Evolutionary conservation across 305 asterid species (phyloP).

Genomic region (Euphrasia arctica): DNA sequence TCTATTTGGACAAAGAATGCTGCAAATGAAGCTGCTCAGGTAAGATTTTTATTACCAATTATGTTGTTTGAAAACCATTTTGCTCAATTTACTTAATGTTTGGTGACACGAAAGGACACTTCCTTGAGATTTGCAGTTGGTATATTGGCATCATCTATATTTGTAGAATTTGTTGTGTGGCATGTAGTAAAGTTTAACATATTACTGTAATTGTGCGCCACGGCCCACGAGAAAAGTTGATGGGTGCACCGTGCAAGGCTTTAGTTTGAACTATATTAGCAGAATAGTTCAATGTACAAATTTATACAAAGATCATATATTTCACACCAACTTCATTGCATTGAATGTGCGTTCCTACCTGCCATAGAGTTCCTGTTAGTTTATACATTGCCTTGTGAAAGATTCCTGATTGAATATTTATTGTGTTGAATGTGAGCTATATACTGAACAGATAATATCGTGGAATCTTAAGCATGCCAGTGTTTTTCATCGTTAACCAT

Average conservation of each 20-base stretch:
- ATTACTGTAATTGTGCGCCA: neutral
- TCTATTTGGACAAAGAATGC: conserved; percentile 96
- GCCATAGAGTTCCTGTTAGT: too few species aligned
- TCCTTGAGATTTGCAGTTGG: neutral
- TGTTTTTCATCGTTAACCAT: neutral
- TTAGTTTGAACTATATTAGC: neutral
- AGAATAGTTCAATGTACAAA: neutral
- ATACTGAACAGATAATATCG: neutral
- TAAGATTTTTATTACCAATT: conserved; percentile 3
- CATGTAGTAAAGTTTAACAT: neutral
- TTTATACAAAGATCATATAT: neutral
- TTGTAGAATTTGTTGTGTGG: conserved; percentile 7
- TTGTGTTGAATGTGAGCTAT: neutral
- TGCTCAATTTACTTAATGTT: conserved; percentile 13
- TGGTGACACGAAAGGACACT: neutral
- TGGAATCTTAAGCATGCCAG: neutral
- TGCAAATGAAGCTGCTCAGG: conserved; percentile 91
- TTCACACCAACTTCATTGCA: too few species aligned
- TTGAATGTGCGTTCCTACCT: too few species aligned
- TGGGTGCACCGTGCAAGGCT: neutral
- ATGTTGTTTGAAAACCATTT: neutral
- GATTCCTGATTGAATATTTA: neutral
- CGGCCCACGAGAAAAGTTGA: neutral
- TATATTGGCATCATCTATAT: conserved; percentile 8
- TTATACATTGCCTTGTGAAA: neutral